phyloP scores from a whole-genome alignment of 495 filamentous ascomycete species.

The Emericellopsis terricola region DNA sequence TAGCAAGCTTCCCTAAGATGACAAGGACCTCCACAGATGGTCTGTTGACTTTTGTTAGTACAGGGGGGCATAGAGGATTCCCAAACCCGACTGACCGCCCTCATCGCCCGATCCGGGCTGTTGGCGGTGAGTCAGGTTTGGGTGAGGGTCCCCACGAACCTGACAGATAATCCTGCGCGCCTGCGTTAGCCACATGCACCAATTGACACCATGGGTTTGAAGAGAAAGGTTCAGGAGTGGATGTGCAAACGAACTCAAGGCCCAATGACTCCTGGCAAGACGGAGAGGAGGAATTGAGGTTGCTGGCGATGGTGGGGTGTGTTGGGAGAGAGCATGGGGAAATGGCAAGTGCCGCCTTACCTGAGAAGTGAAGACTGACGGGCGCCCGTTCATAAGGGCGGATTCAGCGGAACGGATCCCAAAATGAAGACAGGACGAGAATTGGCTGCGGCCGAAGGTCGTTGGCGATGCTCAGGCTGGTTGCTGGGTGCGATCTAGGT shows the following conservation, averaged over 20 bases:
- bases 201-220: conserved; percentile 3
- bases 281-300: not conserved
- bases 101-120: not conserved
- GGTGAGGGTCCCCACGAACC: conserved; percentile 31
- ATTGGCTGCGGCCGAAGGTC: not conserved
- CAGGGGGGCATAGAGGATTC: not conserved
- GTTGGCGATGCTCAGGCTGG: too few relatives aligned
- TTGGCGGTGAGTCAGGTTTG: conserved; percentile 23
- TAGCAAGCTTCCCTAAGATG: conserved; percentile 15
- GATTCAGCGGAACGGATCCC: conserved; percentile 6
- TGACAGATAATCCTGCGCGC: conserved; percentile 79
- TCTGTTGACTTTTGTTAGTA: conserved; percentile 35
- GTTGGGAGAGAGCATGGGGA: not conserved
- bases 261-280: not conserved
- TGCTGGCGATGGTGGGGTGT: conserved; percentile 1
- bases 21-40: conserved; percentile 91
- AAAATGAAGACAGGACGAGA: not conserved
- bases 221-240: too few relatives aligned
- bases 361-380: conserved; percentile 92
- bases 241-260: not conserved
- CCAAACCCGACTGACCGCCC: too few relatives aligned
- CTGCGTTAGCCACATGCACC: conserved; percentile 12
- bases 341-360: too few relatives aligned
- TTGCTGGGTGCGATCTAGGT: too few relatives aligned
- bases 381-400: conserved; percentile 88